Evolutionary conservation across 2,329 filamentous ascomycete genomes (phyloP), one percentile per base, ranked within the genome.

Genomic region (Aurifilum marmelostoma): DNA sequence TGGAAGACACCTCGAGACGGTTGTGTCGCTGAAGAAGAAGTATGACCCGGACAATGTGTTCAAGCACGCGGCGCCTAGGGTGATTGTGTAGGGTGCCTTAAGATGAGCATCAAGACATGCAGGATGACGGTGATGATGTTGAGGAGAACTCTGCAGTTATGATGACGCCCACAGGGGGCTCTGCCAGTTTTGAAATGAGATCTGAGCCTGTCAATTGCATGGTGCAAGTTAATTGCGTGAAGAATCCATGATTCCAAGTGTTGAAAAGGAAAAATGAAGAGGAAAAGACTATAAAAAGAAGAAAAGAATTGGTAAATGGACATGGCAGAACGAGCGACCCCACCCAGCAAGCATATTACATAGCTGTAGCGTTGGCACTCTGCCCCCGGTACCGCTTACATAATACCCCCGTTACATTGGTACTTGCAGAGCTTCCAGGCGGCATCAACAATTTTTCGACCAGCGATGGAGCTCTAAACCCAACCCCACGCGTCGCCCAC

Each of bases 21-120:
- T 68, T 3, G n/a, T 65, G 12, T 41, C 47, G 69, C 66, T 79
- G 56, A 79, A 82, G 71, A 73, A 73, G 66, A 73, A 76, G 58
- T 78, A 78, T 61, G 79, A 81, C 56, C 76, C 78, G 0, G 67
- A 75, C 4, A 79, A 80, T 69, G 74, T 79, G 1, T 82, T 81
- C 68, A 78, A 69, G 34, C 64, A 66, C 24, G 18, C 59, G 24
- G 58, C 50, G n/a, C 59, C 67, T 2, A 63, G 43, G 16, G 58
- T 66, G 29, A 14, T 18, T 32, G 27, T 60, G 34, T 63, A 64
- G 56, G 18, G 27, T 29, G 11, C n/a, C n/a, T n/a, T n/a, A n/a
- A n/a, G n/a, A n/a, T n/a, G n/a, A n/a, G n/a, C n/a, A n/a, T 56
- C 52, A 56, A 8, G 24, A 16, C 27, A 12, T 29, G 5, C 12